Evolutionary conservation across 169 alveolate species (phyloP).

Genomic region (Theileria annulata): DNA sequence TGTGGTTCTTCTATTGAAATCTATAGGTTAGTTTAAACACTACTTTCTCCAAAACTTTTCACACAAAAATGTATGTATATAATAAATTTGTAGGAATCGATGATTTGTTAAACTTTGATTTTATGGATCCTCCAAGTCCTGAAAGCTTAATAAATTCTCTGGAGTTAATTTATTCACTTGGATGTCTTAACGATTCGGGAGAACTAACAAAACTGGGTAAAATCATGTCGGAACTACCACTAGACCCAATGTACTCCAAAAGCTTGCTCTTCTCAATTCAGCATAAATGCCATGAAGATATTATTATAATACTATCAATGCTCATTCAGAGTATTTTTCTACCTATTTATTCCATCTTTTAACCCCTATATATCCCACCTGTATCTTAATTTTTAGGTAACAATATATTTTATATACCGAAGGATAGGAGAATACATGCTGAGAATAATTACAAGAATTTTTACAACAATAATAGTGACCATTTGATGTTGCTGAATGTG

Average conservation of each 20-base stretch:
- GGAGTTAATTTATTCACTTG: slow-evolving; percentile 96
- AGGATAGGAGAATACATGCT: slow-evolving; percentile 96
- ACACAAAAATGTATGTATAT: slow-evolving; percentile 73
- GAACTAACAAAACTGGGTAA: slow-evolving; percentile 95
- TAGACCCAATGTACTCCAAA: slow-evolving; percentile 97
- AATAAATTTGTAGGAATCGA: slow-evolving; percentile 92
- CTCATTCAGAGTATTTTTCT: slow-evolving; percentile 44
- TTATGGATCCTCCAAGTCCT: slow-evolving; percentile 99
- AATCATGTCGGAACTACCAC: slow-evolving; percentile 99
- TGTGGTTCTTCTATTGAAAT: slow-evolving; percentile 86
- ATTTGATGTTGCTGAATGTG: slow-evolving; percentile 92
- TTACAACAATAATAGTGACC: slow-evolving; percentile 96
- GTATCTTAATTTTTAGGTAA: neutral
- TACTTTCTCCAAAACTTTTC: slow-evolving; percentile 56
- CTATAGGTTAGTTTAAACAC: slow-evolving; percentile 42
- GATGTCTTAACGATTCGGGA: slow-evolving; percentile 97
- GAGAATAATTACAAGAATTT: slow-evolving; percentile 95
- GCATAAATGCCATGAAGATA: slow-evolving; percentile 94
- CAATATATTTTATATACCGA: neutral
- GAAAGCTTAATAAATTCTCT: slow-evolving; percentile 94
- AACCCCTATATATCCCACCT: neutral
- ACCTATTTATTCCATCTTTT: too few relatives aligned
- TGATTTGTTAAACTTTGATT: slow-evolving; percentile 98
- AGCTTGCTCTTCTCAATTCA: slow-evolving; percentile 88
- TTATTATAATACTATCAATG: slow-evolving; percentile 95